Percentiles rank a stretch among this genome's conserved stretches.
Conservation (phyloP, 2,329 filamentous ascomycete species). For the Orbilia quercus region DNA sequence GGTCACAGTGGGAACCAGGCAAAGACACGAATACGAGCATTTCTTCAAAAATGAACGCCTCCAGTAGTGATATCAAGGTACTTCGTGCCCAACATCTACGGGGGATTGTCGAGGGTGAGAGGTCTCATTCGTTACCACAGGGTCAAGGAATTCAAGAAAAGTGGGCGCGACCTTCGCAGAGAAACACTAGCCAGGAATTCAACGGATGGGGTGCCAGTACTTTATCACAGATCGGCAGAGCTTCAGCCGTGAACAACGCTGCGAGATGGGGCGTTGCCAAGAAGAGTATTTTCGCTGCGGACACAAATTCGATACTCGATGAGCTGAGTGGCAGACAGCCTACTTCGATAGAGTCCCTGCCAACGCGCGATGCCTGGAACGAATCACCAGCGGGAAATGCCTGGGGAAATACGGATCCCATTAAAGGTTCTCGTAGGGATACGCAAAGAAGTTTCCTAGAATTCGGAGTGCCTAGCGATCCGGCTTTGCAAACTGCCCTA, state of each 20-base stretch:
- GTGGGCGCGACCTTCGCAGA: conserved; percentile 6
- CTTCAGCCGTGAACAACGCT: neutral
- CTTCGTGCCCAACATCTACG: conserved; percentile 46
- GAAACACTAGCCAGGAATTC: neutral
- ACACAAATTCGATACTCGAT: conserved; percentile 44
- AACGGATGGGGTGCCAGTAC: neutral
- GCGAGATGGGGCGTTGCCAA: conserved; percentile 45
- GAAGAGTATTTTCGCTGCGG: conserved; percentile 46
- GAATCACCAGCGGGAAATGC: neutral
- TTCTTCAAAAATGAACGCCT: conserved; percentile 1
- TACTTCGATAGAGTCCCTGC: neutral
- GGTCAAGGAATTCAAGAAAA: conserved; percentile 10
- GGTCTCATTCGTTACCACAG: conserved; percentile 52
- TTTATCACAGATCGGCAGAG: neutral
- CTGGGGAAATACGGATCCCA: conserved; percentile 5
- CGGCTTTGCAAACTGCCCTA: neutral
- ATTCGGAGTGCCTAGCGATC: conserved; percentile 1
- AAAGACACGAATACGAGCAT: conserved; percentile 23
- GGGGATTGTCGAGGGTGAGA: conserved; percentile 56
- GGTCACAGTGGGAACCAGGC: conserved; percentile 21
- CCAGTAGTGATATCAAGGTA: conserved; percentile 52
- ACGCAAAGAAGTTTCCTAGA: conserved; percentile 15
- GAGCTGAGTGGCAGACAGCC: conserved; percentile 29
- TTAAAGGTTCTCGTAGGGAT: neutral
- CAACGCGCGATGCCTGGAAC: conserved; percentile 5